Percentiles rank a stretch among this genome's conserved stretches.
Conservation (phyloP, 2,329 filamentous ascomycete genomes). For the Monilinia polystroma region DNA sequence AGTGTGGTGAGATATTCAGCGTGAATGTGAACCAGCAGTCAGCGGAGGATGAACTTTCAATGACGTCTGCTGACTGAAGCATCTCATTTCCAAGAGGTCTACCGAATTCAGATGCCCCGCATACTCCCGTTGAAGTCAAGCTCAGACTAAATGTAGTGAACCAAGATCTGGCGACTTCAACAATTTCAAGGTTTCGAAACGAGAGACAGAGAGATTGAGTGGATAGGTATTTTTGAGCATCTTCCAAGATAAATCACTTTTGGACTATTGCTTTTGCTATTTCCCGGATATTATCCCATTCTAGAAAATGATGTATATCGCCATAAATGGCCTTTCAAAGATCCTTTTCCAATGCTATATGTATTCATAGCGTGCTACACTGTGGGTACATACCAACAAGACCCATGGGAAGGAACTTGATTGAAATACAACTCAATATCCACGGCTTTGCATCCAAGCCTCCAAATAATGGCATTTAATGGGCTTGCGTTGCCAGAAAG, state of each 20-base stretch:
- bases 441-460: neutral
- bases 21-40: neutral
- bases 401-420: neutral
- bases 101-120: neutral
- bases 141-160: neutral
- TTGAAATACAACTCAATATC: neutral
- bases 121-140: neutral
- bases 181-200: neutral
- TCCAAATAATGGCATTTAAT: neutral
- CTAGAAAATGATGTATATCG: too few relatives aligned
- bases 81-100: neutral
- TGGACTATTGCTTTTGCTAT: too few relatives aligned
- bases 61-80: neutral
- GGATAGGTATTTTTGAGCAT: neutral
- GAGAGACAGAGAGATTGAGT: neutral
- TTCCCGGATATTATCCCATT: too few relatives aligned
- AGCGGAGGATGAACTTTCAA: neutral
- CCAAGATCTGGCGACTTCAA: neutral
- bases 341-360: neutral
- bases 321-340: too few relatives aligned
- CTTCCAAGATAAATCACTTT: too few relatives aligned
- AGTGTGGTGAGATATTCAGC: neutral
- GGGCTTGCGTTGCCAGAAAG: neutral
- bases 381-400: neutral
- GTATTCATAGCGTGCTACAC: neutral